Evolutionary conservation across 768 basidiomycete genomes (phyloP), one percentile per base, ranked within the genome.

Genomic region (Trametes cingulata): DNA sequence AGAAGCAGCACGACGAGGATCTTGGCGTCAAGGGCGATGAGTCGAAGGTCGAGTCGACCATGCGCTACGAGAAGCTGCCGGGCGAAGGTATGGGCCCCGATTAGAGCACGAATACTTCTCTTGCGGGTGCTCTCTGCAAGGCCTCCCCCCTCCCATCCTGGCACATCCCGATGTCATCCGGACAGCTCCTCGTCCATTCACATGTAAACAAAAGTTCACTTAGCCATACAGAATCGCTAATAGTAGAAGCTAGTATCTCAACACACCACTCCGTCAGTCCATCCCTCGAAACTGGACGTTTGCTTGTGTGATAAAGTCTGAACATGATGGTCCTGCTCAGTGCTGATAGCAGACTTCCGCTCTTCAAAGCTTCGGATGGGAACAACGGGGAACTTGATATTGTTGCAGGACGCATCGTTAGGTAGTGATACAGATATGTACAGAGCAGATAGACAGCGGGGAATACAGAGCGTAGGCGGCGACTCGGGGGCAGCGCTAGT

Each of bases 21-120:
- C 62, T 77, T 29, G 73, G 71, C n/a, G 67, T 72, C 12, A 72
- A 73, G 56, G 75, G 73, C 66, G 86, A 88, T 67, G 81, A 80
- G 64, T 85, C 84, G 22, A 77, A 72, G 64, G 74, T 80, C 36
- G 81, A 80, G 62, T 68, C 66, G 10, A 68, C 70, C 40, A 75
- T 78, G 56, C 66, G 66, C 40, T 52, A 65, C 49, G 67, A 64
- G 29, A 58, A 63, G 35, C 33, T 55, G 3, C 53, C 57, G 2
- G 52, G 58, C 19, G 58, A 56, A n/a, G 67, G 41, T 22, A 61
- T 51, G 27, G 56, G 55, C 35, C 60, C 56, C 35, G 60, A 65
- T 41, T 65, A 63, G 50, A 53, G 43, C 15, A 24, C 12, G 12
- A 17, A 1, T 10, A 2, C 20, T 3, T 29, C 13, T 19, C 29